phyloP scores from a whole-genome alignment of 1,284 basidiomycete genomes.

The Golubevia sp. region DNA sequence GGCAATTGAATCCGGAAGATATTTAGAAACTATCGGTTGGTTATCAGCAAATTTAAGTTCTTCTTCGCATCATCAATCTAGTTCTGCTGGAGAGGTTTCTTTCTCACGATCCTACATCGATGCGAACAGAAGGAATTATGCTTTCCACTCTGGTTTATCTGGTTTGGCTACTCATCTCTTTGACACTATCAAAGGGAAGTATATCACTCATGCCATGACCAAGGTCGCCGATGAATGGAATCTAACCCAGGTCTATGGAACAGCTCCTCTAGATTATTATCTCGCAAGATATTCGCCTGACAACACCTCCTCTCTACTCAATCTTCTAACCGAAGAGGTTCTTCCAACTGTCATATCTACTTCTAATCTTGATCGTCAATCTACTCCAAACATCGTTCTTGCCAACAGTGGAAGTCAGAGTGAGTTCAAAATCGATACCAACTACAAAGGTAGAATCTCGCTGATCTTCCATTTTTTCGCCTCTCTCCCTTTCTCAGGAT shows the following conservation, averaged over 20 bases:
- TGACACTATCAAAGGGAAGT: conserved; percentile 45
- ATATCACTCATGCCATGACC: conserved; percentile 34
- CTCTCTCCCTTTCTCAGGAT: conserved; percentile 4
- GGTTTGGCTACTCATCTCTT: conserved; percentile 24
- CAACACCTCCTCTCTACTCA: conserved; percentile 36
- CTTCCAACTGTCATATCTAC: conserved; percentile 52
- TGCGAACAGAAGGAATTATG: conserved; percentile 53
- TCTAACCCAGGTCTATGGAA: conserved; percentile 42
- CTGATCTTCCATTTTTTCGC: not conserved
- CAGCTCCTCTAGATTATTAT: conserved; percentile 55
- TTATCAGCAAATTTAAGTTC: conserved; percentile 34
- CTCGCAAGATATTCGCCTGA: conserved; percentile 41
- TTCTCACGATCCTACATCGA: conserved; percentile 56
- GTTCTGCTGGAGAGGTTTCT: conserved; percentile 13
- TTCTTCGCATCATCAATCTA: not conserved
- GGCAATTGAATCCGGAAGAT: conserved; percentile 52
- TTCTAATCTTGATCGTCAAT: conserved; percentile 23
- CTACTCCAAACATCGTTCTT: conserved; percentile 37
- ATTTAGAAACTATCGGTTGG: conserved; percentile 57
- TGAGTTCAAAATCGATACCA: not conserved
- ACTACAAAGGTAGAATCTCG: not conserved
- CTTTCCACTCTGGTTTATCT: conserved; percentile 23
- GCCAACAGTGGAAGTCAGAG: conserved; percentile 55
- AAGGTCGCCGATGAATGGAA: conserved; percentile 46
- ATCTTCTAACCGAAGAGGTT: conserved; percentile 36